Evolutionary conservation across 2,329 filamentous ascomycete genomes (phyloP), one percentile per base, ranked within the genome.

Genomic region (Xylariaceae sp.): DNA sequence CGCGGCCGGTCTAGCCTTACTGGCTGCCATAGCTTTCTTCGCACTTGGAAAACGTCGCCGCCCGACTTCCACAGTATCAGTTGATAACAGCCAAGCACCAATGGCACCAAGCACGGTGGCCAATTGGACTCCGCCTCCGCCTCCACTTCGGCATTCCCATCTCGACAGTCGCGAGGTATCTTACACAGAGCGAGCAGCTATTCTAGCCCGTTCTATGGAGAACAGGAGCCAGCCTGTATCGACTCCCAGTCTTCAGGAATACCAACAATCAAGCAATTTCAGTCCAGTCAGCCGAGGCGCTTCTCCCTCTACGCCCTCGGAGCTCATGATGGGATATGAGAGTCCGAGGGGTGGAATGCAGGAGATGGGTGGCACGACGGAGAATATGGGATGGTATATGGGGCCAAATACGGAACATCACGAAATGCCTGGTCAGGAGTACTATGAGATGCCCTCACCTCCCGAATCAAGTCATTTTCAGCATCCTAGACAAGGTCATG

Each of bases 171-270:
- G 41, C 34, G 34, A 47, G 26, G 39, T 53, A 1, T 47, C 51
- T 8, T 53, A 48, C 19, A 47, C 34, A 19, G 51, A 54, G 36
- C 26, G 51, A 47, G 51, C 43, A n/a, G 51, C 43, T 2, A 36
- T 36, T 3, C n/a, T 54, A 24, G 51, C 51, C 21, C 51, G 36
- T 28, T 54, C 51, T 4, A 54, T 54, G 51, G 43, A 48, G 46
- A 26, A n/a, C 8, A 41, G 39, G 43, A 12, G 19, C 7, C 26
- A 41, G 3, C 34, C 51, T 41, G 3, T n/a, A 26, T 41, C 51
- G 14, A n/a, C 34, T 2, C 26, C 26, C 5, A 31, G 9, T n/a
- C 6, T 40, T 4, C 34, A 7, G 19, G 33, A 12, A 16, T 40
- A 46, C 9, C 33, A 31, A 29, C 39, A 43, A 26, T 34, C 49